Evolutionary conservation across 169 alveolate species (phyloP).

Genomic region (Cryptosporidium baileyi): DNA sequence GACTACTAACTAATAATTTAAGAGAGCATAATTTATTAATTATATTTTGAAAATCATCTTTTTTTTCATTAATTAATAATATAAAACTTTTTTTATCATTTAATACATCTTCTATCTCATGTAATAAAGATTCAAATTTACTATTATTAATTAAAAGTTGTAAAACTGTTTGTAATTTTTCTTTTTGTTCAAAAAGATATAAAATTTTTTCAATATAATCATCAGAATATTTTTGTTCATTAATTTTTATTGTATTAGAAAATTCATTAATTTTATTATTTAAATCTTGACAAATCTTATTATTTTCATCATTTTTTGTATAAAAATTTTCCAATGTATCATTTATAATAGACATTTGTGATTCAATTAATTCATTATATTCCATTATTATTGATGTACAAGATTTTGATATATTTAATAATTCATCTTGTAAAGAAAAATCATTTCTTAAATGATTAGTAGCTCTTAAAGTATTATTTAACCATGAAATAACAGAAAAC

Average conservation of each 20-base stretch:
- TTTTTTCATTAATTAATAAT: slow-evolving; percentile 3
- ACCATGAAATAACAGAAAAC: slow-evolving; percentile 46
- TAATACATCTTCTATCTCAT: slow-evolving; percentile 26
- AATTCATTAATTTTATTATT: slow-evolving; percentile 4
- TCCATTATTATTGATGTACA: slow-evolving; percentile 2
- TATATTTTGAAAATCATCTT: slow-evolving; percentile 28
- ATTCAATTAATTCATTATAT: slow-evolving; percentile 26
- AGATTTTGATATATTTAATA: slow-evolving; percentile 15
- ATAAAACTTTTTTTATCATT: not conserved
- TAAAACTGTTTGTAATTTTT: slow-evolving; percentile 19
- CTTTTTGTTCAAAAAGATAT: slow-evolving; percentile 23
- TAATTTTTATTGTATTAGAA: not conserved
- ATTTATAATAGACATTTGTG: not conserved
- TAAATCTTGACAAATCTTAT: not conserved
- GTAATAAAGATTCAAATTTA: slow-evolving; percentile 37
- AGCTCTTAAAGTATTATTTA: slow-evolving; percentile 28
- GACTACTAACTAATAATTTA: slow-evolving; percentile 44
- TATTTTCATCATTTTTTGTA: not conserved
- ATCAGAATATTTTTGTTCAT: not conserved
- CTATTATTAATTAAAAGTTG: slow-evolving; percentile 23
- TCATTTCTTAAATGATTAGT: not conserved
- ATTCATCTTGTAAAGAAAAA: not conserved
- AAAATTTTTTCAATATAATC: slow-evolving; percentile 15
- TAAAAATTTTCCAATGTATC: not conserved
- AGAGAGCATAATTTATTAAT: slow-evolving; percentile 20